These are phyloP conservation scores for Cladosporium cucumerinum DNA, from an alignment of 2,329 filamentous ascomycete genomes.

Conservation along the genomic window DNA sequence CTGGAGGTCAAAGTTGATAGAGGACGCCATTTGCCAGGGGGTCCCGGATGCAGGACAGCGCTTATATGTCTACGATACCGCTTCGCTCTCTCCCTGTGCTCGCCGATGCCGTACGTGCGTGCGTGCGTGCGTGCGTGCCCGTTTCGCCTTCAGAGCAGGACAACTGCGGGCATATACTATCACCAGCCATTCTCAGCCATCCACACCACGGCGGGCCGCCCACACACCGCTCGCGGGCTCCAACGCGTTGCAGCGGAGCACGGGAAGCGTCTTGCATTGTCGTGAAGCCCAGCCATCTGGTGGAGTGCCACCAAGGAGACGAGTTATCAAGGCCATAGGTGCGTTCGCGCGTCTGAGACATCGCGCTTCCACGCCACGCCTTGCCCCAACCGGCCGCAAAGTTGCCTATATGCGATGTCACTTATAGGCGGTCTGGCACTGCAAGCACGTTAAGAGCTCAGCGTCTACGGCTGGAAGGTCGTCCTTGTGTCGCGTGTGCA, in stretches of 20 bases:
- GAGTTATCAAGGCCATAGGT: neutral
- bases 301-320: neutral
- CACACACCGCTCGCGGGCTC: neutral
- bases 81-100: neutral
- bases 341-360: slow-evolving; percentile 15
- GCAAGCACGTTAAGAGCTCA: neutral
- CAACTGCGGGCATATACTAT: slow-evolving; percentile 11
- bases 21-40: slow-evolving; percentile 6
- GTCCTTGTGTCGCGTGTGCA: slow-evolving; percentile 6
- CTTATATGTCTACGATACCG: slow-evolving; percentile 13
- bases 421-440: slow-evolving; percentile 12
- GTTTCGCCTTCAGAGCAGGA: slow-evolving; percentile 14
- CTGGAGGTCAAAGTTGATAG: slow-evolving; percentile 7
- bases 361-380: neutral
- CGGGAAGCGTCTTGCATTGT: slow-evolving; percentile 11
- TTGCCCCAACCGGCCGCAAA: neutral
- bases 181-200: slow-evolving; percentile 13
- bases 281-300: slow-evolving; percentile 16
- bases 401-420: neutral
- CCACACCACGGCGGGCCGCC: slow-evolving; percentile 4
- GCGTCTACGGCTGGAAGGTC: neutral
- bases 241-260: slow-evolving; percentile 8
- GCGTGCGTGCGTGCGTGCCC: slow-evolving; percentile 7
- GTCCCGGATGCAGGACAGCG: slow-evolving; percentile 3
- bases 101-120: too few relatives aligned